phyloP scores from a whole-genome alignment of 257 asterid species.

The Jaltomata sinuosa region DNA sequence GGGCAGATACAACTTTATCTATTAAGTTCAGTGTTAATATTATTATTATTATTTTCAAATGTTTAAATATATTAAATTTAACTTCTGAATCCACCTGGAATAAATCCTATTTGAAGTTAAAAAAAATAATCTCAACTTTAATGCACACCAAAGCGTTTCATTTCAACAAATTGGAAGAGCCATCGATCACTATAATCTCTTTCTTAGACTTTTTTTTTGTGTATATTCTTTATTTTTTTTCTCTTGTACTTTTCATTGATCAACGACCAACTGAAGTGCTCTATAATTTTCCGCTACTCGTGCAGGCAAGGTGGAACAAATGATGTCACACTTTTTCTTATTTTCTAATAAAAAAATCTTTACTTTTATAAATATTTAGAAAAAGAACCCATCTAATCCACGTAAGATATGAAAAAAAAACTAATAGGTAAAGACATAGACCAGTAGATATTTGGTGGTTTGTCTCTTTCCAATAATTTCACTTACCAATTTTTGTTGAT shows the following conservation, averaged over 20 bases:
- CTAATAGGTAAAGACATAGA: background rate
- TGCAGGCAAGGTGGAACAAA: background rate
- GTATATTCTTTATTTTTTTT: no score
- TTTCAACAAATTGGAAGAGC: no score
- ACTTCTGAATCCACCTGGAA: background rate
- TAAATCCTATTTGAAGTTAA: background rate
- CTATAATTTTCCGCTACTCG: background rate
- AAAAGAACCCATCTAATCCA: background rate
- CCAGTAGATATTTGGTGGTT: background rate
- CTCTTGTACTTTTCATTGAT: no score
- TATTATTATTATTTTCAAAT: no score
- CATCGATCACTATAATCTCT: background rate
- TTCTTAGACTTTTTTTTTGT: no score
- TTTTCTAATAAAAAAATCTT: no score
- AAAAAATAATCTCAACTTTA: no score
- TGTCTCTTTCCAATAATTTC: background rate
- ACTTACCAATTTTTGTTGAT: background rate
- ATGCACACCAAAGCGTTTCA: no score
- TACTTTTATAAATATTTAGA: no score
- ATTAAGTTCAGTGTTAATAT: background rate
- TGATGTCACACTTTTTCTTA: background rate
- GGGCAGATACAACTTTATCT: background rate
- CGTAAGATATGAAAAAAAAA: background rate
- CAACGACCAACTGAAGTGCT: no score
- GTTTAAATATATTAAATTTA: background rate